Base-by-base conservation (phyloP, 2,329 filamentous ascomycete species). In the Basipetospora chlamydospora region DNA sequence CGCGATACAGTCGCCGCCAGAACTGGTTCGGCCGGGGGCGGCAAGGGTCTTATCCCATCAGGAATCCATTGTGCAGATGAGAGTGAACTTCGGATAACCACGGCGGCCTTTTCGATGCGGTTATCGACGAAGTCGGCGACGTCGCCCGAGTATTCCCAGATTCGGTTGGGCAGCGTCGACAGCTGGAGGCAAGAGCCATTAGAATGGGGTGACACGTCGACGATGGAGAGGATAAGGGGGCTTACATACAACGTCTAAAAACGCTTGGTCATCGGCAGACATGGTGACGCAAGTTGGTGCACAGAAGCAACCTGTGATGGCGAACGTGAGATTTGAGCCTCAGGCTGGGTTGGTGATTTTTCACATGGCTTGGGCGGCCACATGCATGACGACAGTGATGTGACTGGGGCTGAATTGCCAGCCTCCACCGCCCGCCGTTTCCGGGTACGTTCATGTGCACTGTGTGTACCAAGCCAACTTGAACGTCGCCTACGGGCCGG, bases 111-210 rank as follows among this genome's bases (percentile, higher is more conserved):
- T 49, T 94, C 84, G 56, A 94, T 78, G 51, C 86, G 76, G 40
- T 70, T 67, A 58, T 95, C 84, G 53, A 93, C 73, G 46, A 78
- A 80, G 44, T 85, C 79, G 53, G 84, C 84, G 42, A 88, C 69
- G 37, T 82, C 70, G 46, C 68, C 65, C 12, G 80, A 77, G 56
- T 85, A 86, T 44, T 66, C 67, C 42, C 71, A 72, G 52, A 88
- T 66, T 49, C 87, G 76, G 57, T 72, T 58, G 42, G 66, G 61
- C 39, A 72, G 56, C 44, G 59, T 64, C 43, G 65, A 63, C 44
- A 74, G 56, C 69, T 74, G 45, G 39, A 33, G 29, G 29, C 16
- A 10, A 16, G 5, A 31, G 21, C n/a, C 5, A 18, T 23, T 20
- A 28, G 22, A 18, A 8, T 12, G 15, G 22, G 15, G 11, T 12